Conservation (phyloP, 306 rosid species). For the Lathyrus sativus region DNA sequence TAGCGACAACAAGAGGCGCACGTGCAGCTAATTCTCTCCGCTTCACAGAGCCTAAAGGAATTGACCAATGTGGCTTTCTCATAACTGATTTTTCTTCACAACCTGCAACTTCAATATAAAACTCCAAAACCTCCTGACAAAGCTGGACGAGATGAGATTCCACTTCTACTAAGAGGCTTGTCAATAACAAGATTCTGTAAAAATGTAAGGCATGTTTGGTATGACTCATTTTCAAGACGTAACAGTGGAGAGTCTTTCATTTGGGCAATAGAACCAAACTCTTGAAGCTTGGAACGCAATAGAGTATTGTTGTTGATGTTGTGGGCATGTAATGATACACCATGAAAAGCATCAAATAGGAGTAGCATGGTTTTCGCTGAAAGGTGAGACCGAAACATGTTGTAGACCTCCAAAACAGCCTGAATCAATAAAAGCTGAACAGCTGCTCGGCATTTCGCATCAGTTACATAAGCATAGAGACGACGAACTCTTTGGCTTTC, state of each 20-base stretch:
- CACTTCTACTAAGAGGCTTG: no score
- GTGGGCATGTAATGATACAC: constrained; percentile 80
- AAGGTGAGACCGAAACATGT: constrained; percentile 69
- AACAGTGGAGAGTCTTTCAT: constrained; percentile 98
- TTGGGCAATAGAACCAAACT: constrained; percentile 84
- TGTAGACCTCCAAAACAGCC: constrained; percentile 93
- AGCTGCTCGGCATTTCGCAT: constrained; percentile 90
- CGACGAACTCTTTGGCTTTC: constrained; percentile 50
- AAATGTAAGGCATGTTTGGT: no score
- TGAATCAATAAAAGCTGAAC: no score
- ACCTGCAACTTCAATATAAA: constrained; percentile 67
- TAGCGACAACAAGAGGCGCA: no score
- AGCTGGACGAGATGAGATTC: no score
- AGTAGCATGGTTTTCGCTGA: constrained; percentile 62
- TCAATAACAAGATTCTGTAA: no score
- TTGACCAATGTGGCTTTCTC: constrained; percentile 56
- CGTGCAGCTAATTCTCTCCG: no score
- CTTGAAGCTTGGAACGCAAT: constrained; percentile 88
- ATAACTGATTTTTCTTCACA: constrained; percentile 49
- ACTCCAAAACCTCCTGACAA: constrained; percentile 76
- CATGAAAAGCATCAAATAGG: constrained; percentile 73
- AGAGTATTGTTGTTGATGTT: constrained; percentile 56
- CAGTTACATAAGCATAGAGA: constrained; percentile 63
- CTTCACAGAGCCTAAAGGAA: no score
- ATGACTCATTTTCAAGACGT: no score